Evolutionary conservation across 2,329 filamentous ascomycete species (phyloP).

Genomic region (Calonectria hongkongensis): DNA sequence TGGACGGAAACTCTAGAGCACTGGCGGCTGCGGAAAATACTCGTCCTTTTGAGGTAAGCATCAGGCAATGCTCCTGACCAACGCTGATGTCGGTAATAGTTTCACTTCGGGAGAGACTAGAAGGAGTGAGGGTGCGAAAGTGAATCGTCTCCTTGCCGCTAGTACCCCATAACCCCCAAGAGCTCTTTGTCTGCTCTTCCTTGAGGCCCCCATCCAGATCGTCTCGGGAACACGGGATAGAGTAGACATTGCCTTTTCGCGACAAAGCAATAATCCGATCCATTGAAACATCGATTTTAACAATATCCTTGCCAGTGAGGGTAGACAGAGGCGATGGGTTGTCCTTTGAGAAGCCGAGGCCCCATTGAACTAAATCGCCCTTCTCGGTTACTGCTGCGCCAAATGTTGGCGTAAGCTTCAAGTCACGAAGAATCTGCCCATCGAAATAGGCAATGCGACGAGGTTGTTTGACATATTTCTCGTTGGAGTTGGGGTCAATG

Average conservation of each 20-base stretch:
- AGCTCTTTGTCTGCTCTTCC: slow-evolving; percentile 69
- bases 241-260: slow-evolving; percentile 86
- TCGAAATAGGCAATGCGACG: slow-evolving; percentile 88
- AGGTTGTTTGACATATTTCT: slow-evolving; percentile 86
- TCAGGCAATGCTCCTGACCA: slow-evolving; percentile 89
- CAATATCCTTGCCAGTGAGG: slow-evolving; percentile 86
- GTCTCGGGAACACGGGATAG: slow-evolving; percentile 83
- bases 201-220: slow-evolving; percentile 82
- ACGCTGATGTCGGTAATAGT: slow-evolving; percentile 83
- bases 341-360: slow-evolving; percentile 81
- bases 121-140: slow-evolving; percentile 83
- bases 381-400: slow-evolving; percentile 91
- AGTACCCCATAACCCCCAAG: slow-evolving; percentile 83
- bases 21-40: slow-evolving; percentile 93
- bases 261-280: slow-evolving; percentile 90
- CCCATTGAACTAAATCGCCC: slow-evolving; percentile 95
- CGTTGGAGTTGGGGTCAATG: slow-evolving; percentile 88
- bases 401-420: slow-evolving; percentile 88
- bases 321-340: slow-evolving; percentile 80
- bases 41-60: slow-evolving; percentile 89
- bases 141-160: slow-evolving; percentile 68
- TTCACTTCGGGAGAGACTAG: slow-evolving; percentile 80
- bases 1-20: slow-evolving; percentile 84
- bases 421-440: slow-evolving; percentile 86
- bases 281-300: slow-evolving; percentile 84